Conservation (phyloP, 768 basidiomycete species). For the Boletales sp. region DNA sequence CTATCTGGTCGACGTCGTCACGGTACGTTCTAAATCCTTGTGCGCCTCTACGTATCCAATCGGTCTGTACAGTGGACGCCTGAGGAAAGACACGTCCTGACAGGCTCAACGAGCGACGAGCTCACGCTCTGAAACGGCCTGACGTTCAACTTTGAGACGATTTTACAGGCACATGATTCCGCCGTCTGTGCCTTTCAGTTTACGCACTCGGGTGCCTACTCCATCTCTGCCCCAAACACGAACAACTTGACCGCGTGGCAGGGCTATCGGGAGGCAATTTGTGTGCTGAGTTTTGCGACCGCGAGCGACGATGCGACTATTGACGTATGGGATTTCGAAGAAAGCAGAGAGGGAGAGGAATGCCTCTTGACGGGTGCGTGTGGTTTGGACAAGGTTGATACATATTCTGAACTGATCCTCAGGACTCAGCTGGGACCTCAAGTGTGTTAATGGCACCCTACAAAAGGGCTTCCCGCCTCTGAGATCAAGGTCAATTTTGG, state of each 20-base stretch:
- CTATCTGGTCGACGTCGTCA: slow-evolving; percentile 94
- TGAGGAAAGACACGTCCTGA: slow-evolving; percentile 87
- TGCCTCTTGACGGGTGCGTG: slow-evolving; percentile 71
- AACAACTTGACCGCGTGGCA: slow-evolving; percentile 95
- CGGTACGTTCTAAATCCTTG: slow-evolving; percentile 48
- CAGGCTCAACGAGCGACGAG: slow-evolving; percentile 95
- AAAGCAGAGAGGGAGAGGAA: slow-evolving; percentile 70
- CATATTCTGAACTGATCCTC: slow-evolving; percentile 8
- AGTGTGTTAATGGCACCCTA: slow-evolving; percentile 98
- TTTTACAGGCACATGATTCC: slow-evolving; percentile 95
- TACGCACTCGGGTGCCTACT: slow-evolving; percentile 89
- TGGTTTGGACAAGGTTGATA: background rate
- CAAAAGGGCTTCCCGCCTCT: slow-evolving; percentile 89
- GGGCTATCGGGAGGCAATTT: slow-evolving; percentile 89
- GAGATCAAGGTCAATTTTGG: slow-evolving; percentile 99
- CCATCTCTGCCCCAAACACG: slow-evolving; percentile 94
- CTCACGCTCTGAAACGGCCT: slow-evolving; percentile 99
- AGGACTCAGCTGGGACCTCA: slow-evolving; percentile 99
- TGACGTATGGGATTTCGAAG: slow-evolving; percentile 93
- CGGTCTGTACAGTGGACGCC: slow-evolving; percentile 80
- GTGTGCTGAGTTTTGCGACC: slow-evolving; percentile 89
- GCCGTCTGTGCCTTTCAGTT: slow-evolving; percentile 88
- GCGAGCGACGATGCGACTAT: slow-evolving; percentile 95
- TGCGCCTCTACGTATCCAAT: background rate
- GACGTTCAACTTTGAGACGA: slow-evolving; percentile 99